Conservation (phyloP, 75 land plant species). For the Pseudotsuga menziesii region DNA sequence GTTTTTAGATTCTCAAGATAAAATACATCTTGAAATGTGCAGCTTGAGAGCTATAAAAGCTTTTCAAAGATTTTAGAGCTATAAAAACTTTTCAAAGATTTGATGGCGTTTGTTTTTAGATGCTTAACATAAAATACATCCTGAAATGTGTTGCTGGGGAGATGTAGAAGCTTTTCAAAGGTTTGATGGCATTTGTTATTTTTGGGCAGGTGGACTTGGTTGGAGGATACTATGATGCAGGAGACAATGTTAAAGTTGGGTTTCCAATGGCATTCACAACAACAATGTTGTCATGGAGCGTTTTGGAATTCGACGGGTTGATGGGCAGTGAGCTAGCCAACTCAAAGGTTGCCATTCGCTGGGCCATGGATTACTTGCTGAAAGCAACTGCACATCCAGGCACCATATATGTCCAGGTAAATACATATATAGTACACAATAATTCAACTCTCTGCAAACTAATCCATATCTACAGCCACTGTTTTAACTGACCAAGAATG, state of each 20-base stretch:
- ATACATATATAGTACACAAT: neutral
- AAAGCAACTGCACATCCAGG: slow-evolving; percentile 74
- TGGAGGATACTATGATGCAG: slow-evolving; percentile 96
- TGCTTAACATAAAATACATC: too few species aligned
- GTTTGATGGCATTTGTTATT: neutral
- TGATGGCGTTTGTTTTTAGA: neutral
- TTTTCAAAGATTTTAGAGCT: too few species aligned
- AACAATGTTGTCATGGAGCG: slow-evolving; percentile 96
- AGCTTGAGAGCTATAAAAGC: too few species aligned
- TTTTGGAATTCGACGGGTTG: slow-evolving; percentile 80
- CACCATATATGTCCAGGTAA: slow-evolving; percentile 78
- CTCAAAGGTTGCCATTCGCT: slow-evolving; percentile 61
- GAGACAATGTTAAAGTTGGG: slow-evolving; percentile 97
- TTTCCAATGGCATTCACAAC: slow-evolving; percentile 98
- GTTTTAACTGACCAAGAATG: neutral
- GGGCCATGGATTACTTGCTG: slow-evolving; percentile 88
- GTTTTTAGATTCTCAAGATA: too few species aligned
- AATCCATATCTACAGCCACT: neutral
- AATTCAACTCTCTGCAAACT: neutral
- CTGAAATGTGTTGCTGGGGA: too few species aligned
- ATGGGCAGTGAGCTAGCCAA: slow-evolving; percentile 65
- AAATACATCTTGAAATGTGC: too few species aligned
- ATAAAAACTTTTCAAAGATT: too few species aligned
- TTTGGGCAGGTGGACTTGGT: slow-evolving; percentile 74
- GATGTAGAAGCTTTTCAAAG: too few species aligned